Percentiles rank a stretch among this genome's conserved stretches.
Conservation (phyloP, 139 green algal genomes). For the Spirogloea muscicola region DNA sequence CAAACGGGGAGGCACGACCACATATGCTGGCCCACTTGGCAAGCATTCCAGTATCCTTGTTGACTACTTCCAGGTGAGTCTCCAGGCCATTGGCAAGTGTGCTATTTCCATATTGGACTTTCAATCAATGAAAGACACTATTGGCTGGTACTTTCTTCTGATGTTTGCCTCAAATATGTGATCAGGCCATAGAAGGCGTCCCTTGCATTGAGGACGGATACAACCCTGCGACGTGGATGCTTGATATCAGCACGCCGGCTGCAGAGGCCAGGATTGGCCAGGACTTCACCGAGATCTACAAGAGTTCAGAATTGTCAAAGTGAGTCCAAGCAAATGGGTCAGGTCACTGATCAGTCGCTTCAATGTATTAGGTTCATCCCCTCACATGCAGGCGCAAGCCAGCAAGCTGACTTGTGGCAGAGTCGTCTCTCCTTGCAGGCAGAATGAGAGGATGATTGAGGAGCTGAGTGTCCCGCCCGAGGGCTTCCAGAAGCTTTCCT, state of each 20-base stretch:
- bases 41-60: slow-evolving; percentile 53
- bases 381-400: no score
- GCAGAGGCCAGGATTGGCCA: slow-evolving; percentile 11
- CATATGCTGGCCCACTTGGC: slow-evolving; percentile 80
- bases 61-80: slow-evolving; percentile 36
- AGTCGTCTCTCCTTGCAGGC: no score
- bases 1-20: slow-evolving; percentile 63
- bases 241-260: slow-evolving; percentile 54
- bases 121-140: neutral
- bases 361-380: no score
- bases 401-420: no score
- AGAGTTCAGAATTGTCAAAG: slow-evolving; percentile 17
- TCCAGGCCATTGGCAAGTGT: no score
- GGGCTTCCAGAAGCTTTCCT: neutral
- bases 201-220: slow-evolving; percentile 45
- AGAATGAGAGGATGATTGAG: slow-evolving; percentile 9
- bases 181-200: slow-evolving; percentile 21
- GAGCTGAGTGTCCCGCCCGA: neutral
- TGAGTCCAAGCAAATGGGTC: no score
- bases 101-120: neutral
- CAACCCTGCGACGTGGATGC: slow-evolving; percentile 81
- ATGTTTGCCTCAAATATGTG: slow-evolving; percentile 50
- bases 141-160: slow-evolving; percentile 19
- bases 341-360: no score
- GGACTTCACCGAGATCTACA: slow-evolving; percentile 39